These are phyloP conservation scores for Aspergillus tamarii DNA, from an alignment of 2,329 filamentous ascomycete species.

Conservation along the genomic window DNA sequence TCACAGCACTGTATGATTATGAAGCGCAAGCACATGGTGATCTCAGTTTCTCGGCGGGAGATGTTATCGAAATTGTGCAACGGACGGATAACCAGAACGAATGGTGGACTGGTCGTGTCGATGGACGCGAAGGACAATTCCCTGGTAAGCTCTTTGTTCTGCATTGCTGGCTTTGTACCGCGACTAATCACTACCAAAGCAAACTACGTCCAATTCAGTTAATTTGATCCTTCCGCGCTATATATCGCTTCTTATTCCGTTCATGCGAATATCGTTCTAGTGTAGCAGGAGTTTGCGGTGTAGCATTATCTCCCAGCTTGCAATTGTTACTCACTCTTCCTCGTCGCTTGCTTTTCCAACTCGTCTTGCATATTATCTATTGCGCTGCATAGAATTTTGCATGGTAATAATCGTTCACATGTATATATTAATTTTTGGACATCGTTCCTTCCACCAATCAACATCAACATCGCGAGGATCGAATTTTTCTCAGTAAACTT, in stretches of 20 bases:
- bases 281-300: constrained; percentile 11
- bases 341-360: not conserved
- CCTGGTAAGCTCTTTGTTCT: constrained; percentile 67
- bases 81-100: constrained; percentile 91
- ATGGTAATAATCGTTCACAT: not conserved
- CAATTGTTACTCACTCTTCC: not conserved
- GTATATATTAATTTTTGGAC: constrained; percentile 9
- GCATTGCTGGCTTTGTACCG: not conserved
- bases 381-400: constrained; percentile 3
- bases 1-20: constrained; percentile 93
- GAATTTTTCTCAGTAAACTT: not conserved
- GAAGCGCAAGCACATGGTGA: constrained; percentile 94
- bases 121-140: constrained; percentile 85
- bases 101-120: constrained; percentile 89
- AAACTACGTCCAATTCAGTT: constrained; percentile 44
- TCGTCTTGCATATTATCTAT: not conserved
- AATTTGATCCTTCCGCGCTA: constrained; percentile 14
- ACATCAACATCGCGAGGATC: not conserved
- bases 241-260: constrained; percentile 15
- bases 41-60: constrained; percentile 84
- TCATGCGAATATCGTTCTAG: constrained; percentile 9
- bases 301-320: constrained; percentile 2
- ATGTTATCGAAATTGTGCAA: constrained; percentile 83
- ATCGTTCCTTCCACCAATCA: not conserved
- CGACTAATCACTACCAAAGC: constrained; percentile 28